phyloP scores from a whole-genome alignment of 2,329 filamentous ascomycete species.

The Neonectria faginata region DNA sequence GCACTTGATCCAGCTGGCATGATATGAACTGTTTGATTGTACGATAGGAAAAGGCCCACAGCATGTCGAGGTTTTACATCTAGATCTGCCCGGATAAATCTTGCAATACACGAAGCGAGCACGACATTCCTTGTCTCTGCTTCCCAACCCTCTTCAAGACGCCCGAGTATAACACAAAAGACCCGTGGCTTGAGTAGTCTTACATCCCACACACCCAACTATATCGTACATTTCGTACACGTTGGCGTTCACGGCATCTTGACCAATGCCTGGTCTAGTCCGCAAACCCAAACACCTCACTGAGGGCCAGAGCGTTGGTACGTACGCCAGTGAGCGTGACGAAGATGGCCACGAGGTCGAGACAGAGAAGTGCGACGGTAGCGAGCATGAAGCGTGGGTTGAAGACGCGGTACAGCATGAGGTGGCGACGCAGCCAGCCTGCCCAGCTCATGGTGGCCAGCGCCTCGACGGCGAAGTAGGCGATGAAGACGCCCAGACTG shows the following conservation, averaged over 20 bases:
- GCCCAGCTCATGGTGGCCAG: slow-evolving; percentile 92
- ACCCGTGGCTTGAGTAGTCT: slow-evolving; percentile 2
- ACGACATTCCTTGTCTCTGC: slow-evolving; percentile 15
- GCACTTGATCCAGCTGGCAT: not conserved
- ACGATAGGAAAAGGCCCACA: slow-evolving; percentile 29
- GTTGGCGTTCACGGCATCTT: not conserved
- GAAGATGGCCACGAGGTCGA: slow-evolving; percentile 79
- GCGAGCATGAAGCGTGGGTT: slow-evolving; percentile 91
- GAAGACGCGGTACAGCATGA: slow-evolving; percentile 98
- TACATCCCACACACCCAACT: slow-evolving; percentile 16
- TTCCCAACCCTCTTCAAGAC: slow-evolving; percentile 15
- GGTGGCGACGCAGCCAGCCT: slow-evolving; percentile 85
- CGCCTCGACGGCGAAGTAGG: slow-evolving; percentile 85
- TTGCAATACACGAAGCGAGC: slow-evolving; percentile 17
- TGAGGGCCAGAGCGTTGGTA: slow-evolving; percentile 81
- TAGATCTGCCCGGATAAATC: slow-evolving; percentile 17
- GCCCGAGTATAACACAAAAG: slow-evolving; percentile 11
- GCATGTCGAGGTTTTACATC: slow-evolving; percentile 28
- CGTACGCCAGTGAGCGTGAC: slow-evolving; percentile 80
- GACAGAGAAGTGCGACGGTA: slow-evolving; percentile 75
- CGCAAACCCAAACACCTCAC: slow-evolving; percentile 88
- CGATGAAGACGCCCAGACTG: slow-evolving; percentile 78
- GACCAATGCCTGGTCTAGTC: slow-evolving; percentile 51
- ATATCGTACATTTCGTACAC: slow-evolving; percentile 34
- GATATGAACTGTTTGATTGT: slow-evolving; percentile 8